Evolutionary conservation across 257 asterid species (phyloP).

Genomic region (Nicotiana tomentosiformis): DNA sequence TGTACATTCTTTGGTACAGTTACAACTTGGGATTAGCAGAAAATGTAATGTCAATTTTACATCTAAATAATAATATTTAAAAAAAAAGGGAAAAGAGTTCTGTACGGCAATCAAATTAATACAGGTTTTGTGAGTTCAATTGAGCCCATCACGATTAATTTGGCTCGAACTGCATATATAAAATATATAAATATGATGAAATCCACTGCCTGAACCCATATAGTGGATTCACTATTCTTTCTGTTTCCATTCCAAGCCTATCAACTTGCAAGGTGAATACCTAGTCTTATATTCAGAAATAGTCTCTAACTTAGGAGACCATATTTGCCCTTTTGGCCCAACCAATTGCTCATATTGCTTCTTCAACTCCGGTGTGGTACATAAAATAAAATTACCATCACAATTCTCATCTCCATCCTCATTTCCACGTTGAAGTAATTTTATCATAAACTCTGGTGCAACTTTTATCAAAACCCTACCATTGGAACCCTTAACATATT

Average conservation of each 20-base stretch:
- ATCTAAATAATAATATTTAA: not conserved
- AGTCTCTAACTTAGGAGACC: conserved; percentile 86
- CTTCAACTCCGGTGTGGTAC: conserved; percentile 86
- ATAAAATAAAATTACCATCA: conserved; percentile 19
- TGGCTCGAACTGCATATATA: not conserved
- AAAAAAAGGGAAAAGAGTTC: not conserved
- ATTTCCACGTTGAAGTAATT: conserved; percentile 2
- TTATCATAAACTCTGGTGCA: conserved; percentile 46
- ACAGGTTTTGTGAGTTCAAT: too few relatives aligned
- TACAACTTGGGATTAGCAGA: not conserved
- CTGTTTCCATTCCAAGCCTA: conserved; percentile 53
- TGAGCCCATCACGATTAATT: too few relatives aligned
- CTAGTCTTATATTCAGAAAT: conserved; percentile 60
- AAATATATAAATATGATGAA: not conserved
- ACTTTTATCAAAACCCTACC: conserved; percentile 71
- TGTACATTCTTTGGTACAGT: not conserved
- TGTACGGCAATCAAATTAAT: not conserved
- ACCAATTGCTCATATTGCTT: conserved; percentile 62
- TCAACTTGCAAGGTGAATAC: conserved; percentile 61
- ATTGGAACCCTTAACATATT: conserved; percentile 45
- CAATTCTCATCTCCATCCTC: not conserved
- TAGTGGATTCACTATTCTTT: conserved; percentile 21
- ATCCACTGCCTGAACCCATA: too few relatives aligned
- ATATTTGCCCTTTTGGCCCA: conserved; percentile 49
- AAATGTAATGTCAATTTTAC: not conserved